These are phyloP conservation scores for Rhododendron griersonianum DNA, from an alignment of 148 eudicot genomes.

Conservation along the genomic window DNA sequence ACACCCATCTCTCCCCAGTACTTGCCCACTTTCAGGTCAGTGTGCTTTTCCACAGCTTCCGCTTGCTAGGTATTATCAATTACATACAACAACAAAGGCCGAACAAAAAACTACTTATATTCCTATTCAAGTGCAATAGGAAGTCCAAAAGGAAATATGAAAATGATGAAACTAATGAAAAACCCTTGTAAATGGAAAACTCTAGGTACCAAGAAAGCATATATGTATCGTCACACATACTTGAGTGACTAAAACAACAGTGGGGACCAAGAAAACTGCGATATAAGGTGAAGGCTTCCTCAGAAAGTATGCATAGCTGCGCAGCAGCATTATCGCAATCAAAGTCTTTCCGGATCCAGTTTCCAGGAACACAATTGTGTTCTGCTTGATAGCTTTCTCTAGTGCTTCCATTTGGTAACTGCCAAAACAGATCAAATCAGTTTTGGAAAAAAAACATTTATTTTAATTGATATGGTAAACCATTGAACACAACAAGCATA, in stretches of 20 bases:
- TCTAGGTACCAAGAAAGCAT: background rate
- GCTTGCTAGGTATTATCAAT: constrained; percentile 54
- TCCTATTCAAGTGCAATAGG: background rate
- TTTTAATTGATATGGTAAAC: too few species aligned
- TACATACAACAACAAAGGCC: constrained; percentile 1
- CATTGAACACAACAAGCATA: background rate
- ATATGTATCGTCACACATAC: constrained; percentile 31
- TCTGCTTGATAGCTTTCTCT: constrained; percentile 66
- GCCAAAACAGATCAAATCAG: background rate
- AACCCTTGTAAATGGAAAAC: background rate
- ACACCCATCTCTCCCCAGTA: constrained; percentile 88
- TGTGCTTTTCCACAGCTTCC: constrained; percentile 47
- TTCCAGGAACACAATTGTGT: constrained; percentile 85
- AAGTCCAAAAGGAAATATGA: constrained; percentile 2
- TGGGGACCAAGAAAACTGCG: constrained; percentile 93
- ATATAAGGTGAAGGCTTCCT: constrained; percentile 56
- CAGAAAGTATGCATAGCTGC: constrained; percentile 55
- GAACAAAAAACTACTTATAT: background rate
- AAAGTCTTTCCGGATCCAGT: constrained; percentile 94
- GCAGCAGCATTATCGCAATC: constrained; percentile 85
- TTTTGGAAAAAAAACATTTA: background rate
- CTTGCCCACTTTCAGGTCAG: constrained; percentile 81
- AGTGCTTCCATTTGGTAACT: constrained; percentile 92
- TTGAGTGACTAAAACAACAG: constrained; percentile 74
- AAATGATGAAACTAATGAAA: background rate